Base-by-base conservation (phyloP, 345 rosid genomes). In the Heritiera littoralis region DNA sequence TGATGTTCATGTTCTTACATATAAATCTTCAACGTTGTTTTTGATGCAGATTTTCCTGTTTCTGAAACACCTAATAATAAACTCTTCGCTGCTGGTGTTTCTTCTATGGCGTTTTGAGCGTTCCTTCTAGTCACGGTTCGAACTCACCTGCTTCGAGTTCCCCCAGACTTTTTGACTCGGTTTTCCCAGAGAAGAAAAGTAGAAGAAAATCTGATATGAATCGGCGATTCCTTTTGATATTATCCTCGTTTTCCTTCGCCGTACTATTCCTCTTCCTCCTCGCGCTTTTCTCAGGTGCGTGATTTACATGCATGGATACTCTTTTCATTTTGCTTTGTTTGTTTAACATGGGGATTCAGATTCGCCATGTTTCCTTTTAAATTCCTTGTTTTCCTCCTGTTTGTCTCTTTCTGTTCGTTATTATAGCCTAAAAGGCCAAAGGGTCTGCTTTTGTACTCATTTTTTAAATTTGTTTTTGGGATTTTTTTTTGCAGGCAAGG, bases 21-120 rank as follows among this genome's bases (percentile, higher is more conserved):
- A 43, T 11, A 68, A 23, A 20, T 46, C 52, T 12, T 60, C 52
- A 75, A 60, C 79, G 52, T 77, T 66, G 17, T 77, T 71, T 75
- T 77, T 77, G 28, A 59, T 76, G 86, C 89, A 83, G 85, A 80
- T 83, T 77, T 66, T 81, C 70, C 66, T 35, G 38, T 35, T 58
- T 74, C 74, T 38, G 40, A 43, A 48, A 45, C 43, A 40, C 43
- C 5, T 5, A 2, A 40, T 5, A 40, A 0, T 32, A 18, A 9
- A 49, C 61, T 43, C 56, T 69, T 70, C 14, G 20, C n/a, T n/a
- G 0, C 68, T 43, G 61, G n/a, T 35, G 38, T 35, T 12, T 67
- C 6, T 56, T 40, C 35, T 10, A 52, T 52, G 66, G 66, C 74
- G 40, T 48, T 63, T 63, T 76, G 78, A 76, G 15, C 38, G 8